phyloP scores from a whole-genome alignment of 257 asterid species.

The Craterostigma plantagineum region DNA sequence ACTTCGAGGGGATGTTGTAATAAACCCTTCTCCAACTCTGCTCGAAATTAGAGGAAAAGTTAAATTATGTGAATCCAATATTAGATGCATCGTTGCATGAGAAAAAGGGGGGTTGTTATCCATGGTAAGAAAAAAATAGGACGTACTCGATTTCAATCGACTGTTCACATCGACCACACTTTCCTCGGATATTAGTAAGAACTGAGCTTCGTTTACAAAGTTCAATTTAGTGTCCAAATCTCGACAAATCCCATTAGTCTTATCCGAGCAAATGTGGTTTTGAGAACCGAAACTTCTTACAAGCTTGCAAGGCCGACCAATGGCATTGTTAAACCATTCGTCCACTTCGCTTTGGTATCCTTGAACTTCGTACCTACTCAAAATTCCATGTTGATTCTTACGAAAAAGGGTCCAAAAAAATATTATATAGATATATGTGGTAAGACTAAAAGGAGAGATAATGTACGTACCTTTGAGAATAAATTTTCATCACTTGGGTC shows the following conservation, averaged over 20 bases:
- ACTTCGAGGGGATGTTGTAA: conserved; percentile 26
- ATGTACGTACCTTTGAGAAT: conserved; percentile 54
- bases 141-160: conserved; percentile 53
- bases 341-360: conserved; percentile 42
- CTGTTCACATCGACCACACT: conserved; percentile 62
- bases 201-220: conserved; percentile 91
- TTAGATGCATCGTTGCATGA: too few relatives aligned
- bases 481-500: conserved; percentile 43
- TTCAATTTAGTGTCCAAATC: conserved; percentile 37
- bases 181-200: conserved; percentile 62
- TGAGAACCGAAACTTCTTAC: conserved; percentile 35
- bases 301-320: conserved; percentile 69
- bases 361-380: conserved; percentile 52
- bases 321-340: conserved; percentile 75
- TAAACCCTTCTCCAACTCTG: conserved; percentile 24
- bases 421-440: too few relatives aligned
- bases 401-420: background rate
- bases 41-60: background rate
- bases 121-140: background rate
- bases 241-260: conserved; percentile 30
- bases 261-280: conserved; percentile 15
- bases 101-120: too few relatives aligned
- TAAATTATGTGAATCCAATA: too few relatives aligned
- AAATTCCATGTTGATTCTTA: conserved; percentile 7
- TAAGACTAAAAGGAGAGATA: background rate